A percentile compares a stretch with the other conserved stretches of the same genome.
These are phyloP conservation scores for Trichoderma polysporum DNA, from an alignment of 2,329 filamentous ascomycete species.

Conservation along the genomic window DNA sequence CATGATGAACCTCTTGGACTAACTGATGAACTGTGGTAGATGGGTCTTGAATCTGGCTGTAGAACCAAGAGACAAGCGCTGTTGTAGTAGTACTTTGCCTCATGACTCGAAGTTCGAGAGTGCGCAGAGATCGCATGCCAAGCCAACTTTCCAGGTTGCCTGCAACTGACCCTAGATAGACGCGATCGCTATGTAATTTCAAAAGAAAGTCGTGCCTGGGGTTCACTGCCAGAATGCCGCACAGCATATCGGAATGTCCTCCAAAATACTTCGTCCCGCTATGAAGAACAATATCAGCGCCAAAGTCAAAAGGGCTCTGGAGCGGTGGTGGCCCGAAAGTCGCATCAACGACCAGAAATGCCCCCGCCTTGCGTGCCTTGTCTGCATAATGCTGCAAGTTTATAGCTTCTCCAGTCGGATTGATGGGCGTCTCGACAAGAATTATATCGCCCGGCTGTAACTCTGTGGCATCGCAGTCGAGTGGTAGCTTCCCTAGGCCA, in stretches of 20 bases:
- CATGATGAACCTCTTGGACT: conserved; percentile 68
- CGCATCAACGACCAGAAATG: conserved; percentile 78
- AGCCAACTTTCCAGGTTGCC: conserved; percentile 91
- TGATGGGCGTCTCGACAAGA: conserved; percentile 90
- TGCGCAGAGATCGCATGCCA: conserved; percentile 80
- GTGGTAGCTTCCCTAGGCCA: conserved; percentile 67
- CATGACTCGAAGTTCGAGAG: conserved; percentile 77
- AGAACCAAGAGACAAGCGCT: conserved; percentile 70
- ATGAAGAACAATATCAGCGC: conserved; percentile 88
- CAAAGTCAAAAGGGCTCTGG: conserved; percentile 78
- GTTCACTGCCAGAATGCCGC: conserved; percentile 74
- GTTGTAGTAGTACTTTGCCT: conserved; percentile 72
- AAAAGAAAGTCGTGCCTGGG: conserved; percentile 57
- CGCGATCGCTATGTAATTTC: conserved; percentile 64
- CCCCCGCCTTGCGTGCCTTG: conserved; percentile 69
- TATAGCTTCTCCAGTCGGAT: conserved; percentile 80
- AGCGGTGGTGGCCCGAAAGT: conserved; percentile 92
- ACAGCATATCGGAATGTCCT: conserved; percentile 90
- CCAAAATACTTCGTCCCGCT: conserved; percentile 97
- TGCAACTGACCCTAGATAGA: conserved; percentile 78
- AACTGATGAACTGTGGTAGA: conserved; percentile 48
- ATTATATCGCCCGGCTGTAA: conserved; percentile 78
- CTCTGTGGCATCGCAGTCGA: conserved; percentile 65
- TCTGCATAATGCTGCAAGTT: conserved; percentile 70
- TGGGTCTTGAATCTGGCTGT: conserved; percentile 44